Evolutionary conservation across 257 asterid genomes (phyloP).

Genomic region (Gentiana straminea): DNA sequence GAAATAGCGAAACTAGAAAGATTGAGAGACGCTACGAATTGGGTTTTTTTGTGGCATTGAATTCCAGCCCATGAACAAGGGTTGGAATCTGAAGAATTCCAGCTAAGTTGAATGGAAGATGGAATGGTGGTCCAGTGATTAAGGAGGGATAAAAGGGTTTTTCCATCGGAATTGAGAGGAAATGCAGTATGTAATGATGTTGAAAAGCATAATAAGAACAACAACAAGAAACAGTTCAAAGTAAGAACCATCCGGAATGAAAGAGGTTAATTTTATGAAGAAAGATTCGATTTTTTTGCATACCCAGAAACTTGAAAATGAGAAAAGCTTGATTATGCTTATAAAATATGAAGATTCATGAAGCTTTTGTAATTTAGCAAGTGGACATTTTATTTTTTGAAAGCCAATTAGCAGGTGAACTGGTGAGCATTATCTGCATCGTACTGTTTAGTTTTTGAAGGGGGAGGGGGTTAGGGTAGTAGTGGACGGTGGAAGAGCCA

Average conservation of each 20-base stretch:
- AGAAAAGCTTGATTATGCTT: too few relatives aligned
- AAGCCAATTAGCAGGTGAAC: too few relatives aligned
- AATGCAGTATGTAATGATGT: constrained; percentile 15
- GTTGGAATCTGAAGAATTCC: constrained; percentile 54
- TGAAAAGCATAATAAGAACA: constrained; percentile 17
- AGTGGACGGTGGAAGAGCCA: too few relatives aligned
- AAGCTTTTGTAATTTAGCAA: too few relatives aligned
- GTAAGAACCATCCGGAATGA: constrained; percentile 16
- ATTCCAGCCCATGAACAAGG: constrained; percentile 65
- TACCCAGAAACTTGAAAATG: too few relatives aligned
- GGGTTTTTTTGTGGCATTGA: constrained; percentile 21
- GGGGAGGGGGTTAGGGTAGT: too few relatives aligned
- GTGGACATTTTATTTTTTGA: too few relatives aligned
- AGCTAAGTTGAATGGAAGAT: constrained; percentile 31
- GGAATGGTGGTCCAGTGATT: constrained; percentile 57
- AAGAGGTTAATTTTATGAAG: constrained; percentile 27
- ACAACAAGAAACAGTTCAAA: constrained; percentile 16
- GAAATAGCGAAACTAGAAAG: constrained; percentile 32
- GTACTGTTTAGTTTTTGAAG: too few relatives aligned
- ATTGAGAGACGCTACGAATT: constrained; percentile 20
- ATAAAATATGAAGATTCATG: too few relatives aligned
- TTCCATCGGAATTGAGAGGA: constrained; percentile 46
- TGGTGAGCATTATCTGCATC: too few relatives aligned
- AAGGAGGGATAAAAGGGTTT: constrained; percentile 42
- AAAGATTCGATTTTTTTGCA: constrained; percentile 15